Evolutionary conservation across 192 early-diverging fungal species (phyloP).

Genomic region (Chytriomyces sp.): DNA sequence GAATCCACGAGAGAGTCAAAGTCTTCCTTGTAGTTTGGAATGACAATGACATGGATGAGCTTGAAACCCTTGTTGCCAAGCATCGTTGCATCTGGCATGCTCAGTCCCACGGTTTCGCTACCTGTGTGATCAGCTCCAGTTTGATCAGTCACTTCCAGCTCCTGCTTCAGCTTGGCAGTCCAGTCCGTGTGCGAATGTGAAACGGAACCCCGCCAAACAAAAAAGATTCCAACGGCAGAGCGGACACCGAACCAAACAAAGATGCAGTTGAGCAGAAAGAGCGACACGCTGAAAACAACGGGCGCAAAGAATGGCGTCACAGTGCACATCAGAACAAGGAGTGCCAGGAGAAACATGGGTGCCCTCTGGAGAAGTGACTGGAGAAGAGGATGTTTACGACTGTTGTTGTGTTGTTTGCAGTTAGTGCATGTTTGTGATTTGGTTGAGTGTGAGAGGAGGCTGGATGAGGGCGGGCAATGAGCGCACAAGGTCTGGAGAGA

Average conservation of each 20-base stretch:
- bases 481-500: no score
- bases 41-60: slow-evolving; percentile 56
- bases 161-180: background rate
- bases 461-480: no score
- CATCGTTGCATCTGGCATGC: background rate
- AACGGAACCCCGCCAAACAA: background rate
- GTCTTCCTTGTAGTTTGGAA: slow-evolving; percentile 66
- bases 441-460: no score
- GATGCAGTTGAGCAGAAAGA: background rate
- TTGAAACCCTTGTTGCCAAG: background rate
- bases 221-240: background rate
- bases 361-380: background rate
- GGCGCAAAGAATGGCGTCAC: background rate
- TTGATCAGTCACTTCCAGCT: no score
- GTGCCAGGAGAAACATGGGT: background rate
- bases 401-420: background rate
- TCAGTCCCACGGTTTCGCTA: background rate
- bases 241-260: background rate
- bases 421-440: no score
- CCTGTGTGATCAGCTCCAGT: no score
- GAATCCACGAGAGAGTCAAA: slow-evolving; percentile 55
- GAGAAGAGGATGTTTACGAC: background rate
- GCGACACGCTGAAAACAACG: background rate
- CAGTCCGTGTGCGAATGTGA: slow-evolving; percentile 6
- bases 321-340: background rate